These are phyloP conservation scores for Diplosphaera chodatii DNA, from an alignment of 139 green algal species.

Conservation along the genomic window DNA sequence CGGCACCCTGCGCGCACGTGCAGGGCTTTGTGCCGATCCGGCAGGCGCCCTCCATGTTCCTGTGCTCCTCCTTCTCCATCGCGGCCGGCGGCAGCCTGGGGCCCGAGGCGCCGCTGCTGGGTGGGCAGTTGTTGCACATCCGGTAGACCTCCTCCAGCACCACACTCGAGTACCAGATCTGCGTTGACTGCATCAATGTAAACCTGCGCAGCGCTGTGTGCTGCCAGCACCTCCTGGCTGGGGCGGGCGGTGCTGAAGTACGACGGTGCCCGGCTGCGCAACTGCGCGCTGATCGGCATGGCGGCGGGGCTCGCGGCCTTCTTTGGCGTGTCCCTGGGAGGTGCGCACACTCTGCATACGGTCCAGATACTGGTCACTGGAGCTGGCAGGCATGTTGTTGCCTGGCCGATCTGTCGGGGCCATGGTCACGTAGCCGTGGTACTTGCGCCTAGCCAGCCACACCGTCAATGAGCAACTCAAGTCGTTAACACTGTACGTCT, in stretches of 20 bases:
- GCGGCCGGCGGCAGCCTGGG: constrained; percentile 33
- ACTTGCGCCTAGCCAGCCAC: too few species aligned
- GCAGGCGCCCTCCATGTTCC: constrained; percentile 38
- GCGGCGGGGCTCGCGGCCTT: constrained; percentile 39
- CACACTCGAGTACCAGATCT: too few species aligned
- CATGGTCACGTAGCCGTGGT: too few species aligned
- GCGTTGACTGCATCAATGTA: too few species aligned
- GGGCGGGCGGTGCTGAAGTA: constrained; percentile 9
- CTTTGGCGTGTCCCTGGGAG: constrained; percentile 42
- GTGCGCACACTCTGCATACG: too few species aligned
- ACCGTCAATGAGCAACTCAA: too few species aligned
- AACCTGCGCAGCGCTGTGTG: constrained; percentile 24
- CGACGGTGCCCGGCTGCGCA: constrained; percentile 20
- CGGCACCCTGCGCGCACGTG: too few species aligned
- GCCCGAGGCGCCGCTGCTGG: constrained; percentile 38
- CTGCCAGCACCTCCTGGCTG: constrained; percentile 21
- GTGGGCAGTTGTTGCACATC: not conserved
- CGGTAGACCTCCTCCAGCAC: too few species aligned
- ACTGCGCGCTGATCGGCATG: constrained; percentile 45
- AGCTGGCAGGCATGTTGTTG: too few species aligned
- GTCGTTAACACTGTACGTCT: too few species aligned
- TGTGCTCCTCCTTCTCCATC: constrained; percentile 40
- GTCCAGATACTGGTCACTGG: too few species aligned
- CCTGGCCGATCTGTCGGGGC: too few species aligned
- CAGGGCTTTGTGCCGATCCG: constrained; percentile 22